Percentiles rank a stretch among this genome's conserved stretches.
Conservation (phyloP, 805 yeast species). For the Ogataea angusta region DNA sequence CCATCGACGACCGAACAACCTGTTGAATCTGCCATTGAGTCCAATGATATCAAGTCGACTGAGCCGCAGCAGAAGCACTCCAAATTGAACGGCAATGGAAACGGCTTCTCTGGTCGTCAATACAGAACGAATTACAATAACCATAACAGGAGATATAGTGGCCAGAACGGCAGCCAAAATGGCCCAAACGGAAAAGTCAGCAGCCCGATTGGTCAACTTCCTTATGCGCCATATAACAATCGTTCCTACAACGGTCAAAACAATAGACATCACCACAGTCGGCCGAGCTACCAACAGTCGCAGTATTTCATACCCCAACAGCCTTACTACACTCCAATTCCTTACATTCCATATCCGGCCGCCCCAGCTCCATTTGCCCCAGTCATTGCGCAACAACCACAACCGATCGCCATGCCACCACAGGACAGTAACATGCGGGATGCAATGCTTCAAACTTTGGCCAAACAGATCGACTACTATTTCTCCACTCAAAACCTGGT, state of each 20-base stretch:
- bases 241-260: constrained; percentile 24
- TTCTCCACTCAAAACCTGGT: constrained; percentile 83
- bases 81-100: constrained; percentile 3
- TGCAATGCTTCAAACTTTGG: constrained; percentile 21
- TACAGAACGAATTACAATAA: constrained; percentile 20
- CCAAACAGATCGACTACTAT: constrained; percentile 81
- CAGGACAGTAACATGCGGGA: constrained; percentile 23
- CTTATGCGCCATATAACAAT: constrained; percentile 23
- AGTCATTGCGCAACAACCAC: constrained; percentile 18
- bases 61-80: constrained; percentile 3
- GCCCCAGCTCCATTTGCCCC: constrained; percentile 18
- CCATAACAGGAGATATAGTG: constrained; percentile 23
- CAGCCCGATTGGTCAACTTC: constrained; percentile 16
- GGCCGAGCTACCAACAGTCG: constrained; percentile 21
- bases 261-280: constrained; percentile 18
- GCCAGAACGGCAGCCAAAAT: constrained; percentile 19
- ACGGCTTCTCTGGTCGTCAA: constrained; percentile 19
- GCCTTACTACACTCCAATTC: constrained; percentile 24
- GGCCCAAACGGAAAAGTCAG: constrained; percentile 1
- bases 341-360: constrained; percentile 24
- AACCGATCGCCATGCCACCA: constrained; percentile 17
- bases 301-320: constrained; percentile 24
- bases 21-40: constrained; percentile 3
- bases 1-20: background rate
- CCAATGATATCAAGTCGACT: constrained; percentile 1